Evolutionary conservation across 345 rosid genomes (phyloP).

Genomic region (Chamaenerion angustifolium): DNA sequence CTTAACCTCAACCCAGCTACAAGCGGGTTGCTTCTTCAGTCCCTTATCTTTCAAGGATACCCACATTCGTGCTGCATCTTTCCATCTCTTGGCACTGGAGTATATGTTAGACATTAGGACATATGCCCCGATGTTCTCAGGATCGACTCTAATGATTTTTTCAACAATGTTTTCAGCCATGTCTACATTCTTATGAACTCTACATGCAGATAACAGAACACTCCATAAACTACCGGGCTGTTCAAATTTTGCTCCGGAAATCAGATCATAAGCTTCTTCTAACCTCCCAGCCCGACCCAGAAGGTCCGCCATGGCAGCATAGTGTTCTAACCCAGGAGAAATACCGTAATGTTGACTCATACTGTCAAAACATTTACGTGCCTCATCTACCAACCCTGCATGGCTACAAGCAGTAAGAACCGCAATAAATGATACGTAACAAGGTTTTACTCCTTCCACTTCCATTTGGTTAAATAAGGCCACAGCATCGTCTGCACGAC

Average conservation of each 20-base stretch:
- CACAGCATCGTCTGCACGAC: constrained; percentile 52
- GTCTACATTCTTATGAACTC: constrained; percentile 57
- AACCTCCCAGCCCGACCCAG: constrained; percentile 82
- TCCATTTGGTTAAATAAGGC: constrained; percentile 66
- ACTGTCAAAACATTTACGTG: constrained; percentile 39
- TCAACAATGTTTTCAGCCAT: constrained; percentile 59
- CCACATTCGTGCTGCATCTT: constrained; percentile 44
- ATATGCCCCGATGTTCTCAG: constrained; percentile 57
- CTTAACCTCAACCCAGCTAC: constrained; percentile 77
- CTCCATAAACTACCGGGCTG: constrained; percentile 63
- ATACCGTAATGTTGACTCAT: constrained; percentile 49
- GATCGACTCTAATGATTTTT: constrained; percentile 42
- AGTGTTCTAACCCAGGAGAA: constrained; percentile 59
- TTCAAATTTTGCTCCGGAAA: constrained; percentile 28
- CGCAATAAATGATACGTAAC: constrained; percentile 55
- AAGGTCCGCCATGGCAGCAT: constrained; percentile 74
- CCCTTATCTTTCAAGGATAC: constrained; percentile 36
- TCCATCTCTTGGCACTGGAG: constrained; percentile 52
- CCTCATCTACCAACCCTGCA: constrained; percentile 55
- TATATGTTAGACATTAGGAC: constrained; percentile 66
- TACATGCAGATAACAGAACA: constrained; percentile 57
- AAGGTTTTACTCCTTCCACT: constrained; percentile 49
- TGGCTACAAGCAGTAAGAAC: constrained; percentile 85
- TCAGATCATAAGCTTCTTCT: constrained; percentile 61
- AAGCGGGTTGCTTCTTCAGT: constrained; percentile 55